Conservation (phyloP, 768 basidiomycete genomes). For the Chlorophyllum brunneum region DNA sequence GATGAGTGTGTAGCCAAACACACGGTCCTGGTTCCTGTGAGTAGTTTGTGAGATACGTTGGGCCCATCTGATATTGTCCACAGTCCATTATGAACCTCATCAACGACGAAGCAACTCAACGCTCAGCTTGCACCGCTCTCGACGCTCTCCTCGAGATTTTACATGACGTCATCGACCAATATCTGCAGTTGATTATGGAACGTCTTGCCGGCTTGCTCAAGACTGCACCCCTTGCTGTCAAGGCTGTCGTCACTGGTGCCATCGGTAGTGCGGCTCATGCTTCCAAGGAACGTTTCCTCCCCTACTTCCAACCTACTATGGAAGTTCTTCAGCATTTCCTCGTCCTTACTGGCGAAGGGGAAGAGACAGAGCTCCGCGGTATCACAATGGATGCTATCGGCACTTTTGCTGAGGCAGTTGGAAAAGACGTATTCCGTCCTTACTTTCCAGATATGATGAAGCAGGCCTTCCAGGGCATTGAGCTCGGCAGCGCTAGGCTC, state of each 20-base stretch:
- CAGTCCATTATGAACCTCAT: constrained; percentile 91
- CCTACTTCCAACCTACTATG: constrained; percentile 94
- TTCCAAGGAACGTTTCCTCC: constrained; percentile 83
- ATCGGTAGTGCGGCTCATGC: constrained; percentile 98
- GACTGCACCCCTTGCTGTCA: constrained; percentile 80
- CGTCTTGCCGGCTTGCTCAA: constrained; percentile 84
- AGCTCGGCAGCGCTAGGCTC: constrained; percentile 81
- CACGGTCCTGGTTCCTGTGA: constrained; percentile 76
- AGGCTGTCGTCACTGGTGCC: constrained; percentile 93
- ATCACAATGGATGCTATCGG: constrained; percentile 99
- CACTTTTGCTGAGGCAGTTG: constrained; percentile 96
- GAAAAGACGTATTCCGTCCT: constrained; percentile 88
- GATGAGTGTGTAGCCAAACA: constrained; percentile 89
- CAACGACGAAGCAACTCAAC: constrained; percentile 82
- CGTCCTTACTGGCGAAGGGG: constrained; percentile 78
- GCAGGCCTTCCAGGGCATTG: constrained; percentile 86
- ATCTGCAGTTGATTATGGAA: constrained; percentile 93
- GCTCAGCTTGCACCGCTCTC: constrained; percentile 92
- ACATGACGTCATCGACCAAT: constrained; percentile 85
- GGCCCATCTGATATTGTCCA: constrained; percentile 1
- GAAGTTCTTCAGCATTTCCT: constrained; percentile 86
- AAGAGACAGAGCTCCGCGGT: constrained; percentile 91
- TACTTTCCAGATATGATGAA: constrained; percentile 97
- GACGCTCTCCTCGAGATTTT: constrained; percentile 95
- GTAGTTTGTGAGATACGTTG: constrained; percentile 20